Evolutionary conservation across 345 rosid genomes (phyloP).

Genomic region (Turnera subulata): DNA sequence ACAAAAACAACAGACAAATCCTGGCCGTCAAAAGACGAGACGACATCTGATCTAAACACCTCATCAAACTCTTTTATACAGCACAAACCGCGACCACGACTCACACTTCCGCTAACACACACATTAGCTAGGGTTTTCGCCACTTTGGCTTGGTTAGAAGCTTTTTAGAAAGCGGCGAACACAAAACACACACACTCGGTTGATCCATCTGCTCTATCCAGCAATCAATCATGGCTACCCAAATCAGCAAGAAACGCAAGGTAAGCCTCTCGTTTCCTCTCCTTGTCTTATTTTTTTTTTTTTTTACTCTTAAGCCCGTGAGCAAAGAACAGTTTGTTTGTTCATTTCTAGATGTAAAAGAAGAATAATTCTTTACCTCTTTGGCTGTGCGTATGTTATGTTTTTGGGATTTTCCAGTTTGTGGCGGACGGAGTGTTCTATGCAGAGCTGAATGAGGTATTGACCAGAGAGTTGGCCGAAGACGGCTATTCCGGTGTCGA

Average conservation of each 20-base stretch:
- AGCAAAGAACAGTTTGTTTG: too few species aligned
- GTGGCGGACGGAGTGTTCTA: conserved; percentile 30
- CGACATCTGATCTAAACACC: background rate
- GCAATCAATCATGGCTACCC: conserved; percentile 19
- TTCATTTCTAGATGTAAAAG: background rate
- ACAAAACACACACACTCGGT: background rate
- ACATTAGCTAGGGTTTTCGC: conserved; percentile 2
- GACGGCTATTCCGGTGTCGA: conserved; percentile 35
- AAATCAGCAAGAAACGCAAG: conserved; percentile 29
- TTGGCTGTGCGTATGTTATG: background rate
- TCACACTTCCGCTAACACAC: background rate
- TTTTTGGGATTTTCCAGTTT: conserved; percentile 1
- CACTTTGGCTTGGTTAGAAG: background rate
- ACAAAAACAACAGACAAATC: too few species aligned
- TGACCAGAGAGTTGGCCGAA: conserved; percentile 31
- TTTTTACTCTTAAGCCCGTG: background rate
- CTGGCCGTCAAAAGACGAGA: too few species aligned
- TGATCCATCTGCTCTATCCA: background rate
- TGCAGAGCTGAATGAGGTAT: conserved; percentile 27
- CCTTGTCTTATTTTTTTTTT: background rate
- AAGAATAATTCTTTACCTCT: background rate
- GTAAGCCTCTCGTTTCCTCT: conserved; percentile 2
- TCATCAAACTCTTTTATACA: background rate
- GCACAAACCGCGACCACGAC: background rate
- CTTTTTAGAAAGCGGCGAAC: conserved; percentile 6